Evolutionary conservation across 2,329 filamentous ascomycete species (phyloP).

Genomic region (Cryphonectria carpinicola): DNA sequence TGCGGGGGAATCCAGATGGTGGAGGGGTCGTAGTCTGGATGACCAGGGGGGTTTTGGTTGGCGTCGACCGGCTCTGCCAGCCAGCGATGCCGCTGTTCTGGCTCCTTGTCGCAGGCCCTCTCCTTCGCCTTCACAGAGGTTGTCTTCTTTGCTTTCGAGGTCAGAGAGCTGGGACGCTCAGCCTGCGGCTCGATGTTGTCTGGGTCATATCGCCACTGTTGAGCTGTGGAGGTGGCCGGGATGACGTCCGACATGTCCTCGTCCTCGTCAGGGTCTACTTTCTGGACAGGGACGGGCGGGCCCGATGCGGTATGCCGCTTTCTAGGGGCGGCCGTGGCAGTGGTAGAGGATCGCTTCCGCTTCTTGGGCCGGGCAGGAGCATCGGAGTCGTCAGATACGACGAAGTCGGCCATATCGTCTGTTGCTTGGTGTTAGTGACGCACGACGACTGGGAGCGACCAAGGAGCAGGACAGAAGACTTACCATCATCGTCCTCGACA

Average conservation of each 20-base stretch:
- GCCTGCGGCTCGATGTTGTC: conserved; percentile 45
- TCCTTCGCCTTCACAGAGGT: conserved; percentile 48
- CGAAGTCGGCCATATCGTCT: conserved; percentile 83
- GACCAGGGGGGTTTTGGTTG: conserved; percentile 74
- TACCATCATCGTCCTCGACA: conserved; percentile 67
- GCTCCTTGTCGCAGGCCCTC: conserved; percentile 81
- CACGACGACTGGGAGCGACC: too few species aligned
- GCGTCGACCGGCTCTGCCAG: conserved; percentile 84
- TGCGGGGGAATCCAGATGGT: conserved; percentile 86
- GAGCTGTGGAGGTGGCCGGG: conserved; percentile 71
- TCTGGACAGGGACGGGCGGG: conserved; percentile 37
- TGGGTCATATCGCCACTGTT: conserved; percentile 76
- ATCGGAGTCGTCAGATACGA: conserved; percentile 86
- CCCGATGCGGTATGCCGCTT: conserved; percentile 65
- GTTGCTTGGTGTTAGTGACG: background rate
- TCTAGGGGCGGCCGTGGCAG: conserved; percentile 52
- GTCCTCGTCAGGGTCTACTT: conserved; percentile 56
- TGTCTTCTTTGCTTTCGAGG: conserved; percentile 34
- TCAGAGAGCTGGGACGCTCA: conserved; percentile 29
- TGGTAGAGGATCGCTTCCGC: conserved; percentile 67
- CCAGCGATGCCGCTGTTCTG: conserved; percentile 88
- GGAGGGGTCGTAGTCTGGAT: conserved; percentile 89
- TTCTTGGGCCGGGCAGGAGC: conserved; percentile 68
- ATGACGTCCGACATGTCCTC: conserved; percentile 56
- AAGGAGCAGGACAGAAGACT: conserved; percentile 11